Evolutionary conservation across 1,284 basidiomycete species (phyloP).

Genomic region (Bjerkandera adusta): DNA sequence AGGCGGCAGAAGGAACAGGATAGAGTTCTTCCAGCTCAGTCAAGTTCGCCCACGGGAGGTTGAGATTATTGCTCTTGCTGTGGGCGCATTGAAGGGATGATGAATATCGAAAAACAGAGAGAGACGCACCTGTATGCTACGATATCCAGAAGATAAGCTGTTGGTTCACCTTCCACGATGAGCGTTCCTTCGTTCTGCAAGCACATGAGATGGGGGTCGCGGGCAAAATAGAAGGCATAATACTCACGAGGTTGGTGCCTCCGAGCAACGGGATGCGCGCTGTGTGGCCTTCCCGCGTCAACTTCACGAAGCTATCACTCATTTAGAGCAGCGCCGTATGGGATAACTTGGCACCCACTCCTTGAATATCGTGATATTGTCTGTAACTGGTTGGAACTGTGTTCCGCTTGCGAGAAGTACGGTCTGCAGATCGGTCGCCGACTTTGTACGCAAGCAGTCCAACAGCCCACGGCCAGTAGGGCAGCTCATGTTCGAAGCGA

Average conservation of each 20-base stretch:
- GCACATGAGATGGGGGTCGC: not conserved
- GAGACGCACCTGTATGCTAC: slow-evolving; percentile 33
- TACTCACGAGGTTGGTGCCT: slow-evolving; percentile 38
- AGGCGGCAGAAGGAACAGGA: slow-evolving; percentile 26
- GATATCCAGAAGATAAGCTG: slow-evolving; percentile 35
- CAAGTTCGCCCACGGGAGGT: slow-evolving; percentile 35
- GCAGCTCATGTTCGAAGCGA: slow-evolving; percentile 37
- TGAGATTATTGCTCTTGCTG: slow-evolving; percentile 41
- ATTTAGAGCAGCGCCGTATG: not conserved
- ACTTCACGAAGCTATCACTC: slow-evolving; percentile 29
- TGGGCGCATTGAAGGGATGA: not conserved
- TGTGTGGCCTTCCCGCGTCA: slow-evolving; percentile 34
- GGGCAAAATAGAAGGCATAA: not conserved
- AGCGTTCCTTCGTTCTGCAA: slow-evolving; percentile 41
- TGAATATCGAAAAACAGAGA: not conserved
- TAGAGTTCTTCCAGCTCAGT: slow-evolving; percentile 25
- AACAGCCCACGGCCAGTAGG: slow-evolving; percentile 34
- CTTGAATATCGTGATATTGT: slow-evolving; percentile 42
- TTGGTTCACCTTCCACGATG: slow-evolving; percentile 42
- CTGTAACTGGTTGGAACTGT: slow-evolving; percentile 43
- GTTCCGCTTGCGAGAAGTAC: slow-evolving; percentile 34
- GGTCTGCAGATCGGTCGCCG: slow-evolving; percentile 31
- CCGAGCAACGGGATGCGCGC: slow-evolving; percentile 39
- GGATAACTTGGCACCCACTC: slow-evolving; percentile 20
- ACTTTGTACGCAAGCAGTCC: slow-evolving; percentile 37